These are phyloP conservation scores for Aspergillus costaricaensis DNA, from an alignment of 2,329 filamentous ascomycete species.

Conservation along the genomic window DNA sequence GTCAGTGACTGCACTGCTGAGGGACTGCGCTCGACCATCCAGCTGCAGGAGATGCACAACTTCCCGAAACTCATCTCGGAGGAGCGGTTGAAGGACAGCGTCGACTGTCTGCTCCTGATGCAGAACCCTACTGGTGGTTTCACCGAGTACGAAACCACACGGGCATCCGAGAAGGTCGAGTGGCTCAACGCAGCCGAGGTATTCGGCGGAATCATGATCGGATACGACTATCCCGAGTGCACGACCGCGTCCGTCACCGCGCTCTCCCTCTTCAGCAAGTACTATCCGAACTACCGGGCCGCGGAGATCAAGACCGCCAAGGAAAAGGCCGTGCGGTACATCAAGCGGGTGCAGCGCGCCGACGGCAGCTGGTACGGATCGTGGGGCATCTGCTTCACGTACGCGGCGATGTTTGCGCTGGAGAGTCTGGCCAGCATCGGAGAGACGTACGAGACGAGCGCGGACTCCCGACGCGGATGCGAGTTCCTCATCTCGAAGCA, in stretches of 20 bases:
- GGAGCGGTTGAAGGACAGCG: conserved; percentile 77
- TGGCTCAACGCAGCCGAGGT: conserved; percentile 93
- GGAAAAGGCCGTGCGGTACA: conserved; percentile 73
- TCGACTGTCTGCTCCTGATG: conserved; percentile 88
- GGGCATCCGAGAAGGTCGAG: conserved; percentile 77
- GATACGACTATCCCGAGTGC: conserved; percentile 97
- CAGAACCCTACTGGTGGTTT: conserved; percentile 86
- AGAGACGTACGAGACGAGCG: conserved; percentile 76
- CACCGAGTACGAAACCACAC: conserved; percentile 83
- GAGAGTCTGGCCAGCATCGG: conserved; percentile 81
- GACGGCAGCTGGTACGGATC: conserved; percentile 98
- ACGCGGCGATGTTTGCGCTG: conserved; percentile 93
- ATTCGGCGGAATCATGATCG: conserved; percentile 96
- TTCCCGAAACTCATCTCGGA: conserved; percentile 76
- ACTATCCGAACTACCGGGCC: conserved; percentile 78
- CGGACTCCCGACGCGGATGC: conserved; percentile 71
- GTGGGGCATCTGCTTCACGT: conserved; percentile 98
- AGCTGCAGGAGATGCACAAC: conserved; percentile 75
- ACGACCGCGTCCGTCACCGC: conserved; percentile 93
- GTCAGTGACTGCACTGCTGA: conserved; percentile 95
- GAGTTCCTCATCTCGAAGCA: conserved; percentile 85
- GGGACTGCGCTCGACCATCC: conserved; percentile 80
- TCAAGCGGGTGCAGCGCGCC: conserved; percentile 72
- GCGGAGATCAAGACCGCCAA: conserved; percentile 75
- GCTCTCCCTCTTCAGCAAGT: conserved; percentile 75